Conservation (phyloP, 2,329 filamentous ascomycete species). For the Fusarium sp. region DNA sequence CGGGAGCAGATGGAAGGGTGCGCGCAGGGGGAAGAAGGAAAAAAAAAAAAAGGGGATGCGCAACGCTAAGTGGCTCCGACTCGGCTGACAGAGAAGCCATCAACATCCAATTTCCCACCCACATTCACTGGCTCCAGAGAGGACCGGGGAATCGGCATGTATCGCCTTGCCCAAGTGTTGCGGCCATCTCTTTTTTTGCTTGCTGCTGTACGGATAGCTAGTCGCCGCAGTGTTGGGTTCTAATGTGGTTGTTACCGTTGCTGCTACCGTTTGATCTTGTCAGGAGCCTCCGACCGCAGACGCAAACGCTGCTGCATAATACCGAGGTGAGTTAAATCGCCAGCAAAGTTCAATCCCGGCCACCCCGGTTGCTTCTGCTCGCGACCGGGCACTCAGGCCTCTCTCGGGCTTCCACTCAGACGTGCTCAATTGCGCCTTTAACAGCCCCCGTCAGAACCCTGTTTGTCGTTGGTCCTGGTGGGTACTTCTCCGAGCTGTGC, state of each 20-base stretch:
- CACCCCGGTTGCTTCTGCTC: constrained; percentile 33
- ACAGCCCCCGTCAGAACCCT: constrained; percentile 38
- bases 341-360: constrained; percentile 19
- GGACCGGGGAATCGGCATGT: constrained; percentile 36
- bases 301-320: constrained; percentile 13
- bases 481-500: constrained; percentile 31
- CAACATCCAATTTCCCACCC: constrained; percentile 45
- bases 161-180: constrained; percentile 19
- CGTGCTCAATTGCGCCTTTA: constrained; percentile 41
- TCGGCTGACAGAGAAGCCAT: constrained; percentile 45
- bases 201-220: constrained; percentile 4
- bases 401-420: constrained; percentile 17
- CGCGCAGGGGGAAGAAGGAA: not conserved
- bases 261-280: constrained; percentile 1
- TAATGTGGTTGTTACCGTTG: constrained; percentile 16
- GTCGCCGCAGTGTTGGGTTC: constrained; percentile 14
- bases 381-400: constrained; percentile 28
- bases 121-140: constrained; percentile 38
- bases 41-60: constrained; percentile 39
- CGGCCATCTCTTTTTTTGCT: constrained; percentile 8
- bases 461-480: constrained; percentile 25
- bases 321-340: constrained; percentile 14
- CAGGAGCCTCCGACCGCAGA: constrained; percentile 7
- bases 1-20: constrained; percentile 18
- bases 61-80: constrained; percentile 40